Conservation (phyloP, 768 basidiomycete species). For the Trametes cubensis region DNA sequence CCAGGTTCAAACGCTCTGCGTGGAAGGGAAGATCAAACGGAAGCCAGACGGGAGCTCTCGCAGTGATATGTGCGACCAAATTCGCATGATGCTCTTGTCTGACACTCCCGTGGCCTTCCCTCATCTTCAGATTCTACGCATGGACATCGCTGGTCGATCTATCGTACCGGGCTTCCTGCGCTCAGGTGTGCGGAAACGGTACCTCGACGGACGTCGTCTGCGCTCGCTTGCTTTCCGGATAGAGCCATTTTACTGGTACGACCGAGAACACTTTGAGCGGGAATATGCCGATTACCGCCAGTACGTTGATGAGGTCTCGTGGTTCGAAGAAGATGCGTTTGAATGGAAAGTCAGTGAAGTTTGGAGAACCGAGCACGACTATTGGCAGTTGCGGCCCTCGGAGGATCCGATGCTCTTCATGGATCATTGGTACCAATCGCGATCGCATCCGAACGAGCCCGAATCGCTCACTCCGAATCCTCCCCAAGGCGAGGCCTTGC, state of each 20-base stretch:
- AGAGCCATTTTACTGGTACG: neutral
- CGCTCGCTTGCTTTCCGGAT: neutral
- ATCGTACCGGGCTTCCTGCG: neutral
- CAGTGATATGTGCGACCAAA: neutral
- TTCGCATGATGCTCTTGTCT: neutral
- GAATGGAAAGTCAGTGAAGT: neutral
- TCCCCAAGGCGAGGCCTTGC: no score
- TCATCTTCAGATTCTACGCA: neutral
- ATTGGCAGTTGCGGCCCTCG: neutral
- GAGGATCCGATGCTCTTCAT: constrained; percentile 1
- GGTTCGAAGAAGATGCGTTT: neutral
- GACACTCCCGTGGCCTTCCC: neutral
- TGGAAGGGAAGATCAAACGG: neutral
- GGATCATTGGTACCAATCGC: neutral
- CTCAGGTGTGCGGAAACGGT: neutral
- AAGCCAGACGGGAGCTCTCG: no score
- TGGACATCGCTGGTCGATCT: neutral
- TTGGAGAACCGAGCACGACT: neutral
- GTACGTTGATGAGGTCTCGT: neutral
- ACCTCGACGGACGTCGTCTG: neutral
- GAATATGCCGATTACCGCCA: neutral
- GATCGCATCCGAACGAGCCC: neutral
- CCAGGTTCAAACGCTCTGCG: neutral
- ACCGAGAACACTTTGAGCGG: neutral
- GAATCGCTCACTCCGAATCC: neutral